phyloP scores from a whole-genome alignment of 495 filamentous ascomycete genomes.

The Tuber borchii region DNA sequence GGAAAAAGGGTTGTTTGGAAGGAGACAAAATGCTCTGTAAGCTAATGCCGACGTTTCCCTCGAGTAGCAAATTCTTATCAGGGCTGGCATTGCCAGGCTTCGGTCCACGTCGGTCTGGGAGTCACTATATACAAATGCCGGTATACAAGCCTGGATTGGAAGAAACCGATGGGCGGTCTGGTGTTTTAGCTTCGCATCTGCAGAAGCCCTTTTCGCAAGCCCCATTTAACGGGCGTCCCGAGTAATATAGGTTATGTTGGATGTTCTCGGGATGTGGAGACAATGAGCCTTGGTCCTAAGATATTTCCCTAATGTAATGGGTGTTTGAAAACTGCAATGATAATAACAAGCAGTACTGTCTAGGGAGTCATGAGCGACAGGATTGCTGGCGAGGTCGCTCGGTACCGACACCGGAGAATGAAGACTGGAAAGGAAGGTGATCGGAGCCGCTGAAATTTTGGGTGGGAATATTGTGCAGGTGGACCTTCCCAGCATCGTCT shows the following conservation, averaged over 20 bases:
- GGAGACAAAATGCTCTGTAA: neutral
- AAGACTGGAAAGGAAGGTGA: constrained; percentile 21
- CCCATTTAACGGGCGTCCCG: constrained; percentile 2
- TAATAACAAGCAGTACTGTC: constrained; percentile 2
- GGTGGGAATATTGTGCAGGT: constrained; percentile 6
- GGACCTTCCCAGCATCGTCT: constrained; percentile 2
- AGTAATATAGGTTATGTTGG: constrained; percentile 2
- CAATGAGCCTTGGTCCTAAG: neutral
- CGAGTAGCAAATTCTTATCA: neutral
- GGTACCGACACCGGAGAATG: constrained; percentile 23
- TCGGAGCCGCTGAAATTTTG: constrained; percentile 10
- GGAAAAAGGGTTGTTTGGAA: neutral
- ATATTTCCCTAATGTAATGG: neutral
- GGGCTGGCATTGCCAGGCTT: neutral
- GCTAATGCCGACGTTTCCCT: neutral
- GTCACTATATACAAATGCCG: neutral
- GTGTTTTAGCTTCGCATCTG: neutral
- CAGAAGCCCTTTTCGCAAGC: neutral
- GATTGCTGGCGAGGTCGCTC: constrained; percentile 18
- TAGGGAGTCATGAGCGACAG: constrained; percentile 6
- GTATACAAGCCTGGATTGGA: neutral
- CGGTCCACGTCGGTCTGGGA: neutral
- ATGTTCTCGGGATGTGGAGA: neutral
- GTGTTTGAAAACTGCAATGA: constrained; percentile 6
- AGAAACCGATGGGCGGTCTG: neutral